These are phyloP conservation scores for Aristolochia fimbriata DNA, from an alignment of 164 flowering plant species.

Conservation along the genomic window DNA sequence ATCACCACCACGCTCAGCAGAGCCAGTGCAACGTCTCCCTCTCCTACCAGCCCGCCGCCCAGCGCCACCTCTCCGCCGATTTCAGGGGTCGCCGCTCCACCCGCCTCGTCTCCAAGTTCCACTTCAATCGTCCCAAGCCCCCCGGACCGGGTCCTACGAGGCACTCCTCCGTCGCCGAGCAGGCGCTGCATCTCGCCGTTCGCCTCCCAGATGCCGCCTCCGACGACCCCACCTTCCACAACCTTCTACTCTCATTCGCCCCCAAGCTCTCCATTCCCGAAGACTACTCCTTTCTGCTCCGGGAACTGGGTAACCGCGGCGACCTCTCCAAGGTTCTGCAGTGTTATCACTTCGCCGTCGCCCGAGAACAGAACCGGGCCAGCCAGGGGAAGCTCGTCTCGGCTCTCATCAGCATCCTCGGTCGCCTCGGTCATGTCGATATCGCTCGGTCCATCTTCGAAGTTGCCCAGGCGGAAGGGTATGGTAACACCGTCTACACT, in stretches of 20 bases:
- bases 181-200: slow-evolving; percentile 39
- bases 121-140: slow-evolving; percentile 57
- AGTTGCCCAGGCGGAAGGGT: slow-evolving; percentile 49
- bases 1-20: slow-evolving; percentile 15
- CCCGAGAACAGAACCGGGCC: slow-evolving; percentile 35
- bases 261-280: slow-evolving; percentile 56
- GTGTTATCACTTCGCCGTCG: slow-evolving; percentile 65
- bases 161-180: slow-evolving; percentile 63
- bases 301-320: slow-evolving; percentile 82
- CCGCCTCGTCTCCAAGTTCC: slow-evolving; percentile 79
- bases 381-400: slow-evolving; percentile 86
- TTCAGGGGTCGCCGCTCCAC: slow-evolving; percentile 89
- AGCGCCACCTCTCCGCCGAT: slow-evolving; percentile 43
- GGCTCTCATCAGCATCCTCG: slow-evolving; percentile 76
- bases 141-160: slow-evolving; percentile 22
- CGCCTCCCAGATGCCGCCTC: slow-evolving; percentile 19
- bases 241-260: slow-evolving; percentile 34
- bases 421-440: slow-evolving; percentile 73
- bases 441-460: slow-evolving; percentile 62
- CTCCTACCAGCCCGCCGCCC: slow-evolving; percentile 25
- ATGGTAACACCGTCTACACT: slow-evolving; percentile 83
- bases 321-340: slow-evolving; percentile 49
- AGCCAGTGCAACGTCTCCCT: slow-evolving; percentile 23
- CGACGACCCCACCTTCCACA: slow-evolving; percentile 22
- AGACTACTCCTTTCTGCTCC: slow-evolving; percentile 65